Percentiles rank a stretch among this genome's conserved stretches.
Conservation (phyloP, 23 red algal genomes). For the Gracilaria gracilis region DNA sequence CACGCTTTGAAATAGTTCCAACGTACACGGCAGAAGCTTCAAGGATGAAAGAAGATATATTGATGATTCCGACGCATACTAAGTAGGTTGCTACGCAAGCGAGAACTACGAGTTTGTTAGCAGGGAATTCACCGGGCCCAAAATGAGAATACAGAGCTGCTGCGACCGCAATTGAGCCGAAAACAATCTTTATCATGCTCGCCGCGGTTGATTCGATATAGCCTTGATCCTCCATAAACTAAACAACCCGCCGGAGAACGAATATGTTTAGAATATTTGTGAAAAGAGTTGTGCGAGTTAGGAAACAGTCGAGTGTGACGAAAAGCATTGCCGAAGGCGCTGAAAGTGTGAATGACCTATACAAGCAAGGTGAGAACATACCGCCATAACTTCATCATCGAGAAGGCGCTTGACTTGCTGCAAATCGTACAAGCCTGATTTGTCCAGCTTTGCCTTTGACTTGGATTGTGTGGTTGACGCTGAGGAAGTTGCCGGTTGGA, state of each 20-base stretch:
- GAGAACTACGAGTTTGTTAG: constrained; percentile 36
- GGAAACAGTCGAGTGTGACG: not conserved
- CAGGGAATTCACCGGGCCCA: constrained; percentile 58
- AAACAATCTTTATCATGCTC: constrained; percentile 61
- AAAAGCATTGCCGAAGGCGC: not conserved
- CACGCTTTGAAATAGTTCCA: constrained; percentile 44
- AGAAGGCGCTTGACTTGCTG: constrained; percentile 63
- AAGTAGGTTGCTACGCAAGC: constrained; percentile 44
- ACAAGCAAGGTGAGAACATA: constrained; percentile 7
- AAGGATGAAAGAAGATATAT: constrained; percentile 33
- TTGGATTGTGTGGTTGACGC: constrained; percentile 15
- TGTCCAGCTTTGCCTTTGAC: constrained; percentile 46
- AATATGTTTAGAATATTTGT: not conserved
- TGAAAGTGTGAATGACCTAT: not conserved
- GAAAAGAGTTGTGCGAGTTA: not conserved
- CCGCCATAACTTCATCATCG: constrained; percentile 69
- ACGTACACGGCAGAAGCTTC: constrained; percentile 58
- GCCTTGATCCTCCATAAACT: constrained; percentile 72
- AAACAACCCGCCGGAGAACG: not conserved
- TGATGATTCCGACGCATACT: constrained; percentile 42
- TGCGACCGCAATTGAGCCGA: constrained; percentile 40
- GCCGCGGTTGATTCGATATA: constrained; percentile 49
- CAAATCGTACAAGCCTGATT: constrained; percentile 67
- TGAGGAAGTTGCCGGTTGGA: not conserved
- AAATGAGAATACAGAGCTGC: constrained; percentile 72